Percentiles rank a stretch among this genome's conserved stretches.
phyloP scores from a whole-genome alignment of 805 yeast genomes.

The Myxozyma lipomycoides region DNA sequence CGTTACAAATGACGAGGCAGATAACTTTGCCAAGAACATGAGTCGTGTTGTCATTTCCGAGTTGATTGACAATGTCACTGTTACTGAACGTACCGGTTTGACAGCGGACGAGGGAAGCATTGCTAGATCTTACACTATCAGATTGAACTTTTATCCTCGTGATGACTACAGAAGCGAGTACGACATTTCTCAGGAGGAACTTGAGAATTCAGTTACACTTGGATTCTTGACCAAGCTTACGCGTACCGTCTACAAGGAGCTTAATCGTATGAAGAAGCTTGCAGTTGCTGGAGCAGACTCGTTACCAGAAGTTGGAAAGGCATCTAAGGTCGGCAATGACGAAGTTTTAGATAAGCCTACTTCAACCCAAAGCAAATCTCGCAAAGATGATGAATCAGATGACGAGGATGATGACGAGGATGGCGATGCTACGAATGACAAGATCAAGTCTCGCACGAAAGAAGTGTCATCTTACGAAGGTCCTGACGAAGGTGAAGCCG shows the following conservation, averaged over 20 bases:
- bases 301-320: constrained; percentile 41
- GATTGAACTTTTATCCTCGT: constrained; percentile 68
- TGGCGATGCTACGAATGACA: constrained; percentile 59
- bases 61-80: constrained; percentile 77
- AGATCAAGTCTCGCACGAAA: constrained; percentile 57
- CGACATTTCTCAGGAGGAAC: constrained; percentile 75
- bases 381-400: constrained; percentile 35
- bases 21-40: constrained; percentile 85
- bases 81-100: constrained; percentile 81
- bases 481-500: constrained; percentile 93
- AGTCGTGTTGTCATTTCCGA: constrained; percentile 82
- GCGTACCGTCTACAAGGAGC: constrained; percentile 67
- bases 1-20: constrained; percentile 82
- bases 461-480: constrained; percentile 91
- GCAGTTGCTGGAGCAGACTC: constrained; percentile 35
- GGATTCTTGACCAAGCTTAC: constrained; percentile 66
- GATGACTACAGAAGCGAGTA: constrained; percentile 81
- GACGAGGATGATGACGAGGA: constrained; percentile 56
- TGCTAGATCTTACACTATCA: constrained; percentile 69
- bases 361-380: constrained; percentile 24
- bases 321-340: constrained; percentile 47
- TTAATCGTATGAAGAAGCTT: constrained; percentile 69
- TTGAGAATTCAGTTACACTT: constrained; percentile 62
- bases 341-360: constrained; percentile 53
- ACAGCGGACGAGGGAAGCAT: constrained; percentile 43